phyloP scores from a whole-genome alignment of 2,329 filamentous ascomycete species.

The Trichoderma sp. region DNA sequence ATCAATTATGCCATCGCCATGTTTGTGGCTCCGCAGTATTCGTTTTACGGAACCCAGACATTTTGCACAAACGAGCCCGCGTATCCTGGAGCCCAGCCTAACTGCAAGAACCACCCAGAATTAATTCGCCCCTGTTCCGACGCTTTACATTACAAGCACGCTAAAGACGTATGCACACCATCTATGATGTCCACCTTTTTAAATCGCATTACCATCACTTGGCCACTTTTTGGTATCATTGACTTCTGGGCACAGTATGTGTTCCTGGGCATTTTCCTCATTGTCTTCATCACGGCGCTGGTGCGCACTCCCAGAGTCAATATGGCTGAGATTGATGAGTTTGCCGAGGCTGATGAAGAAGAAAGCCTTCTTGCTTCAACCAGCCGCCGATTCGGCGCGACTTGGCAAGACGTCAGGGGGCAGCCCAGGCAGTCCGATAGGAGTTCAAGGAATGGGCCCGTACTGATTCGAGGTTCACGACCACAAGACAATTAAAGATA shows the following conservation, averaged over 20 bases:
- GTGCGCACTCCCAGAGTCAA: slow-evolving; percentile 81
- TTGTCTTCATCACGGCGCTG: slow-evolving; percentile 78
- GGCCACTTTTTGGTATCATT: slow-evolving; percentile 91
- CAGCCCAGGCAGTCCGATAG: slow-evolving; percentile 36
- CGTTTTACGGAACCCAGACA: slow-evolving; percentile 90
- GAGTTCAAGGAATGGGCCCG: slow-evolving; percentile 2
- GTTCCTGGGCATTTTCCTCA: slow-evolving; percentile 81
- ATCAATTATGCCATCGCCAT: slow-evolving; percentile 93
- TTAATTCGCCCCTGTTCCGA: slow-evolving; percentile 84
- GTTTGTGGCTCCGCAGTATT: slow-evolving; percentile 94
- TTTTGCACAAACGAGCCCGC: slow-evolving; percentile 78
- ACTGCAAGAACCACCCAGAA: slow-evolving; percentile 72
- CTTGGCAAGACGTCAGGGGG: slow-evolving; percentile 85
- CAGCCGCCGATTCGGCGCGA: slow-evolving; percentile 78
- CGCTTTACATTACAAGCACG: slow-evolving; percentile 68
- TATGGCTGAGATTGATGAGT: slow-evolving; percentile 78
- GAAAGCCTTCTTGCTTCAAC: slow-evolving; percentile 88
- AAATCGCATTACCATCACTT: slow-evolving; percentile 89
- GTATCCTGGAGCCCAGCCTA: slow-evolving; percentile 67
- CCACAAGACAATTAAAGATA: slow-evolving; percentile 2
- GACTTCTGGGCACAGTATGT: slow-evolving; percentile 96
- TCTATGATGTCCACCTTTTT: slow-evolving; percentile 90
- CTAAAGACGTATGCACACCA: slow-evolving; percentile 83
- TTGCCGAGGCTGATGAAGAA: slow-evolving; percentile 89
- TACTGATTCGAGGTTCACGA: slow-evolving; percentile 8